Base-by-base conservation (phyloP, 2,329 filamentous ascomycete species). In the Hirsutella minnesotensis region DNA sequence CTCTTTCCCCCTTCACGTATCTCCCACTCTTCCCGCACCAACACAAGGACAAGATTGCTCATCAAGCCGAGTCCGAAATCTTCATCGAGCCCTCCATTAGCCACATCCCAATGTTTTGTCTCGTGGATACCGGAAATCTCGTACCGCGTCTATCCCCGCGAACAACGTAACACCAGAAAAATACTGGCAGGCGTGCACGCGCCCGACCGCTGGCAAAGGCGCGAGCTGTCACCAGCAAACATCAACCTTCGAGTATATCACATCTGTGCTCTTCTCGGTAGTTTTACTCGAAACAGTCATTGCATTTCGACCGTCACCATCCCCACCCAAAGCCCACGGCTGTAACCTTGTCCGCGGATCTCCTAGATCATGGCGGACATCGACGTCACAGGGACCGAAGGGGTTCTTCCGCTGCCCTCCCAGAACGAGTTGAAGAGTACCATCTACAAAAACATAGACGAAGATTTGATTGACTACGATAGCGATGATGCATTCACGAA, bases 401-500 rank as follows among this genome's bases (percentile, higher is more conserved):
- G 54, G 44, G 44, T 45, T 9, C 12, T 19, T 9, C 5, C 15
- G 3, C 5, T 35, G 24, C 7, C 24, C 12, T 27, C 24, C 24
- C 7, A 27, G 24, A 27, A 12, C n/a, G 33, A 35, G 18, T 9
- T 10, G 15, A 9, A 27, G 52, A 51, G 30, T 56, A 56, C 27
- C 46, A 50, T 27, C 47, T 45, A 31, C 39, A 54, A 8, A 54
- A 53, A 49, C 20, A 44, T 48, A 8, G 57, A 62, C 33, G 56
- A 63, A 13, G 63, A 66, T 43, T 47, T 63, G 20, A 61, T 65
- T 40, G 57, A 62, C 44, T 66, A 63, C 34, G 63, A 65, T 24
- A 61, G 56, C 41, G 63, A 58, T 35, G 39, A 47, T 24, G 43
- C 49, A n/a, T 42, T 42, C 37, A 29, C 31, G n/a, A 29, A 30